Evolutionary conservation across 1,284 basidiomycete genomes (phyloP).

Genomic region (Apiotrichum siamense): DNA sequence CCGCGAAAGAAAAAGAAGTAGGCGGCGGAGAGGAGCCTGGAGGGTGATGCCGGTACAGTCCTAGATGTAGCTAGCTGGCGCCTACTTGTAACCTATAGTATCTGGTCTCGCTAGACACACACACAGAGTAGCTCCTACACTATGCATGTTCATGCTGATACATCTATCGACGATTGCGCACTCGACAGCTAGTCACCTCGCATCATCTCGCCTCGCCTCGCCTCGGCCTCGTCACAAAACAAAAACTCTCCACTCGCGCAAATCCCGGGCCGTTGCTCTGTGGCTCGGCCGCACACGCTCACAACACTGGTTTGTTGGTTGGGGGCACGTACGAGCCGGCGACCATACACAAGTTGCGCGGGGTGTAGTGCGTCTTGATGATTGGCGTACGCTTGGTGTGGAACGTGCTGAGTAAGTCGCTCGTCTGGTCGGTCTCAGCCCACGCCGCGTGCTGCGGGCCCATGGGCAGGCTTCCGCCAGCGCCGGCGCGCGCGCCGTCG

Average conservation of each 20-base stretch:
- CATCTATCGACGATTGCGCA: neutral
- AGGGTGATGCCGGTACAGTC: too few species aligned
- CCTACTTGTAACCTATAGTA: too few species aligned
- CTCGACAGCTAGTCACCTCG: neutral
- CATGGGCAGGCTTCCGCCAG: slow-evolving; percentile 28
- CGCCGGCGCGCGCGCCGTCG: neutral
- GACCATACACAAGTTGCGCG: slow-evolving; percentile 86
- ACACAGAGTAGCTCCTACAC: slow-evolving; percentile 6
- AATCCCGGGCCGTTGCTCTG: too few species aligned
- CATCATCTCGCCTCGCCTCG: neutral
- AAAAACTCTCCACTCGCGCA: too few species aligned
- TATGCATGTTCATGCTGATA: slow-evolving; percentile 14
- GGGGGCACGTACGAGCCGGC: slow-evolving; percentile 57
- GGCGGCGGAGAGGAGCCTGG: too few species aligned
- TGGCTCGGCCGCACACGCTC: neutral
- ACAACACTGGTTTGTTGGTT: slow-evolving; percentile 19
- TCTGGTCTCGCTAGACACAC: too few species aligned
- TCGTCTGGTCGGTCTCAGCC: slow-evolving; percentile 38
- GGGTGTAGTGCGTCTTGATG: slow-evolving; percentile 85
- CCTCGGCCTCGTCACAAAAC: too few species aligned
- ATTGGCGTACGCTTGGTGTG: slow-evolving; percentile 93
- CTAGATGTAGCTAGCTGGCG: too few species aligned
- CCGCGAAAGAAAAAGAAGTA: slow-evolving; percentile 45
- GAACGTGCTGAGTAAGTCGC: slow-evolving; percentile 84
- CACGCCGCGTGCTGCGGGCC: slow-evolving; percentile 27